These are phyloP conservation scores for Lactuca saligna DNA, from an alignment of 129 eudicot genomes.

Conservation along the genomic window DNA sequence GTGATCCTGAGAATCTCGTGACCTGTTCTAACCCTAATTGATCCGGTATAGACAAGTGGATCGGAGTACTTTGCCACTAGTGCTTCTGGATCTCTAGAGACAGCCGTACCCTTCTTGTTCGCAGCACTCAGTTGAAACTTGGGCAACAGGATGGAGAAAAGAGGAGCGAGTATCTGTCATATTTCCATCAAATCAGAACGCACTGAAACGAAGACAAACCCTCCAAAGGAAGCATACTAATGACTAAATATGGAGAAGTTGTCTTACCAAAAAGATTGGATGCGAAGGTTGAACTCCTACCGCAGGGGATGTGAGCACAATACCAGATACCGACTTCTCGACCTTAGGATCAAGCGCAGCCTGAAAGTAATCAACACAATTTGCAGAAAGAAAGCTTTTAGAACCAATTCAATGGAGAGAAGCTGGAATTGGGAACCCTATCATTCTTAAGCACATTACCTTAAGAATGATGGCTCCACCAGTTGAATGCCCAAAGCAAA, in stretches of 20 bases:
- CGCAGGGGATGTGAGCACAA: conserved; percentile 87
- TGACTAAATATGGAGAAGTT: background rate
- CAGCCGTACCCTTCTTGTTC: conserved; percentile 62
- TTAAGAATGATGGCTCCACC: conserved; percentile 91
- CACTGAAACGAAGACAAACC: background rate
- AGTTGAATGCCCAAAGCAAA: conserved; percentile 96
- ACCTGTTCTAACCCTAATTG: conserved; percentile 72
- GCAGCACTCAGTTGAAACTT: conserved; percentile 80
- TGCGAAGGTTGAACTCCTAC: conserved; percentile 89
- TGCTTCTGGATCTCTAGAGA: conserved; percentile 81
- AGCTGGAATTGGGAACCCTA: background rate
- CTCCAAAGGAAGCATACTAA: background rate
- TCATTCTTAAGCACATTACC: conserved; percentile 33
- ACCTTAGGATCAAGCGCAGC: conserved; percentile 79
- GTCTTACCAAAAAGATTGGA: conserved; percentile 62
- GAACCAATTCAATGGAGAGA: background rate
- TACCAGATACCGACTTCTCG: conserved; percentile 48
- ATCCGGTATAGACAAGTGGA: conserved; percentile 82
- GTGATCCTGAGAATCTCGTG: conserved; percentile 72
- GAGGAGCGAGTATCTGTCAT: conserved; percentile 67
- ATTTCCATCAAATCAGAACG: background rate
- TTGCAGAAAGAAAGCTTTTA: background rate
- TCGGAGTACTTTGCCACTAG: conserved; percentile 74
- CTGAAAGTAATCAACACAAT: conserved; percentile 32
- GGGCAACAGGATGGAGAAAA: conserved; percentile 68